Conservation (phyloP, 345 rosid species). For the Isatis tinctoria region DNA sequence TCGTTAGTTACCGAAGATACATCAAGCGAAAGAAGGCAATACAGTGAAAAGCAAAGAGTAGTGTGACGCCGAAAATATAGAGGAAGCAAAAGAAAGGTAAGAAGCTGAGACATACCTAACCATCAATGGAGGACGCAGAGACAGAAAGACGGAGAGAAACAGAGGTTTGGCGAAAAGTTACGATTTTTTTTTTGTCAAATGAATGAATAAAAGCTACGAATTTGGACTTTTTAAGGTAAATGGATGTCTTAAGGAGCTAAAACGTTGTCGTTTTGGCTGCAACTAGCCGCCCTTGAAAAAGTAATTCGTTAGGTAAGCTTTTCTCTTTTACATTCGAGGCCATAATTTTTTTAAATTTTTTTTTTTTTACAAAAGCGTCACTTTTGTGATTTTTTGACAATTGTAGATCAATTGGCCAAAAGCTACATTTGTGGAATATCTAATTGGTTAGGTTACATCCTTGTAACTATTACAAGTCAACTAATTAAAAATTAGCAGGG, state of each 20-base stretch:
- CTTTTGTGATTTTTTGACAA: not conserved
- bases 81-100: not conserved
- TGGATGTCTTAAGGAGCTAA: not conserved
- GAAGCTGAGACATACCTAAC: conserved; percentile 13
- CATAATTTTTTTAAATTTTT: too few relatives aligned
- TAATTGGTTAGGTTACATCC: too few relatives aligned
- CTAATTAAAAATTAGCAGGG: too few relatives aligned
- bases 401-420: not conserved
- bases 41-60: not conserved
- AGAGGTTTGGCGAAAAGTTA: not conserved
- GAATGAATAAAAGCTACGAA: not conserved
- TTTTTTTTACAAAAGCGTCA: too few relatives aligned
- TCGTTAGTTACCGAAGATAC: not conserved
- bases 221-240: not conserved
- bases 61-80: not conserved
- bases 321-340: not conserved
- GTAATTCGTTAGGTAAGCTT: not conserved
- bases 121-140: conserved; percentile 24
- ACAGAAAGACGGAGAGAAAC: not conserved
- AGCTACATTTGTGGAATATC: too few relatives aligned
- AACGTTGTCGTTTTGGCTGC: not conserved
- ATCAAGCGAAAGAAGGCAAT: not conserved
- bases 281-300: not conserved
- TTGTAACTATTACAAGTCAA: too few relatives aligned
- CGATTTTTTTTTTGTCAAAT: not conserved